Conservation (phyloP, 768 basidiomycete genomes). For the Nevesoporus exiguus region DNA sequence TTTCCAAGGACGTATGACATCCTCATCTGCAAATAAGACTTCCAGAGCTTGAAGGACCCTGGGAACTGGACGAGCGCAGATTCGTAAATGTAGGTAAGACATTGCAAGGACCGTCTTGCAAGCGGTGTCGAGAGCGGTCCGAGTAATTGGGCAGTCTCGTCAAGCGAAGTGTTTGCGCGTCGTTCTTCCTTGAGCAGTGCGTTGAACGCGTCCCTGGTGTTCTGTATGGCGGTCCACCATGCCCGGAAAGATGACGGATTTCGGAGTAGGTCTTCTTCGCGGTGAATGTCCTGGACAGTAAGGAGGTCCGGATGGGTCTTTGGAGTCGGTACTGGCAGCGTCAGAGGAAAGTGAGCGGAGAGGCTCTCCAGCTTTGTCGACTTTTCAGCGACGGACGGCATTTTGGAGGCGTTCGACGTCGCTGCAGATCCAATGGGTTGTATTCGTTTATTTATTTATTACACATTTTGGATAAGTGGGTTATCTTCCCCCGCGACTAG, state of each 20-base stretch:
- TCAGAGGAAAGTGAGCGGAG: conserved; percentile 70
- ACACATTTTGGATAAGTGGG: conserved; percentile 4
- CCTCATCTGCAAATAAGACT: conserved; percentile 81
- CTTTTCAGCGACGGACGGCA: conserved; percentile 57
- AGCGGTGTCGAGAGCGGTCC: conserved; percentile 76
- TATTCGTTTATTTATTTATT: conserved; percentile 5
- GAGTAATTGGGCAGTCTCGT: conserved; percentile 56
- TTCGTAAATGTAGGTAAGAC: conserved; percentile 91
- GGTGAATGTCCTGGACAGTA: conserved; percentile 68
- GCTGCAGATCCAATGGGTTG: background rate
- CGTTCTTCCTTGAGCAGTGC: conserved; percentile 55
- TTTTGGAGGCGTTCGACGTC: conserved; percentile 27
- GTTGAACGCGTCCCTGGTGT: conserved; percentile 62
- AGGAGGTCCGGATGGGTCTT: conserved; percentile 74
- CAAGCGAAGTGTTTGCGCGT: conserved; percentile 42
- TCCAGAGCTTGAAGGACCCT: conserved; percentile 93
- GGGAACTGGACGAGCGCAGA: conserved; percentile 85
- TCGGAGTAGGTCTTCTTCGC: conserved; percentile 91
- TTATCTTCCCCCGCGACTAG: background rate
- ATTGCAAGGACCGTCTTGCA: conserved; percentile 74
- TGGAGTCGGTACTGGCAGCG: conserved; percentile 80
- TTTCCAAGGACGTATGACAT: conserved; percentile 85
- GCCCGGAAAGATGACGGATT: conserved; percentile 89
- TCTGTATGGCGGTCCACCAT: conserved; percentile 87
- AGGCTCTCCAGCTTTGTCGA: conserved; percentile 49